Percentiles rank a stretch among this genome's conserved stretches.
phyloP scores from a whole-genome alignment of 257 asterid species.

The Capsicum rhomboideum region DNA sequence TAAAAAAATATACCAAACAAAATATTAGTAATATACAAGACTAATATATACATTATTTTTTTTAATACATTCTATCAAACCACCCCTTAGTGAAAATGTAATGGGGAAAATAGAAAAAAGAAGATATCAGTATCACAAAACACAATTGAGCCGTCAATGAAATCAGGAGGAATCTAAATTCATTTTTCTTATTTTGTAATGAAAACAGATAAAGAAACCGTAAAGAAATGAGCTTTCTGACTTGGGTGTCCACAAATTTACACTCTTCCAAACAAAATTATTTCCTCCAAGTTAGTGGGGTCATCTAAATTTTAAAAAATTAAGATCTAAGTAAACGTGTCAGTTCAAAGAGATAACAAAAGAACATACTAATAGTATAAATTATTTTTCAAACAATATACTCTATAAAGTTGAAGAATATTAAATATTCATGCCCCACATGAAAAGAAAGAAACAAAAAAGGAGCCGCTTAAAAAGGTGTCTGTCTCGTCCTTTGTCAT shows the following conservation, averaged over 20 bases:
- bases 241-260: not conserved
- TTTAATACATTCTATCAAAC: no score
- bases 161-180: not conserved
- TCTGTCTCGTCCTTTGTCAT: not conserved
- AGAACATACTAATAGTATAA: not conserved
- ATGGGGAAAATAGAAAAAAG: not conserved
- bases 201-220: no score
- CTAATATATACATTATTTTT: no score
- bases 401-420: not conserved
- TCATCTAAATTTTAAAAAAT: no score
- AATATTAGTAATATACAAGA: no score
- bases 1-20: no score
- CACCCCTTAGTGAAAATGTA: not conserved
- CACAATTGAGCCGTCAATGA: not conserved
- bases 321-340: not conserved
- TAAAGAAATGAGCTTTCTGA: not conserved
- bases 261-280: not conserved
- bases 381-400: not conserved
- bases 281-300: not conserved
- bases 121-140: not conserved
- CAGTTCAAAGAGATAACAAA: not conserved
- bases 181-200: not conserved
- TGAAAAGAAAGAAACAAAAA: not conserved
- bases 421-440: not conserved
- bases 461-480: not conserved